A percentile compares a stretch with the other conserved stretches of the same genome.
These are phyloP conservation scores for Vaccinium vitisidaea DNA, from an alignment of 148 eudicot genomes.

Conservation along the genomic window DNA sequence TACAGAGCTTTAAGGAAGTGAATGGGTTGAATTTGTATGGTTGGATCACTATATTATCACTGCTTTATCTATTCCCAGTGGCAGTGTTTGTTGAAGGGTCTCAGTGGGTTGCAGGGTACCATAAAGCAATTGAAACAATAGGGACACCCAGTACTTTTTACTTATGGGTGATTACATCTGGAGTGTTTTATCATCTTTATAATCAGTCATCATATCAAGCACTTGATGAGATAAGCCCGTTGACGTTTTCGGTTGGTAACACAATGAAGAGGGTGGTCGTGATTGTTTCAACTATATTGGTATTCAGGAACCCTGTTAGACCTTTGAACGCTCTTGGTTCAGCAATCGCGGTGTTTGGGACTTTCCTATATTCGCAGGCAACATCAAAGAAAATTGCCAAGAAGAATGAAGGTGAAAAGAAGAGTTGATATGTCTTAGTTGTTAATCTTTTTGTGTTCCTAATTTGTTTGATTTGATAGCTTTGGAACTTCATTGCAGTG, in stretches of 20 bases:
- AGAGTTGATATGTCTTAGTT: constrained; percentile 23
- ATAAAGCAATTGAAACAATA: constrained; percentile 54
- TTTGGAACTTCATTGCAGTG: background rate
- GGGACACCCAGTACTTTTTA: constrained; percentile 66
- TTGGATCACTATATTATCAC: constrained; percentile 69
- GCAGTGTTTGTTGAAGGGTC: constrained; percentile 82
- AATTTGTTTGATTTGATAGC: background rate
- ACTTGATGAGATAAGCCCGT: constrained; percentile 80
- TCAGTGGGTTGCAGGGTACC: constrained; percentile 80
- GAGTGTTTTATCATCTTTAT: constrained; percentile 83
- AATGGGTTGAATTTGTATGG: constrained; percentile 91
- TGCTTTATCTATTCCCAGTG: constrained; percentile 73
- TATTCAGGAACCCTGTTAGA: constrained; percentile 79
- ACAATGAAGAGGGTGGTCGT: constrained; percentile 97
- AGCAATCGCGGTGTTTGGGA: constrained; percentile 76
- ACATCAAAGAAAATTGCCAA: constrained; percentile 56
- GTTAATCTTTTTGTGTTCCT: background rate
- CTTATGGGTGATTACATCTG: constrained; percentile 73
- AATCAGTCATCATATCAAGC: constrained; percentile 91
- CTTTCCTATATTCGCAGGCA: constrained; percentile 87
- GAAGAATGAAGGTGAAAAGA: constrained; percentile 57
- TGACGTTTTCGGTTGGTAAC: constrained; percentile 87
- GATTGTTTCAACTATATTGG: constrained; percentile 66
- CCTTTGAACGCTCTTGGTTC: constrained; percentile 89
- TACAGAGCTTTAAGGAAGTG: constrained; percentile 80